Percentiles rank a stretch among this genome's conserved stretches.
phyloP scores from a whole-genome alignment of 768 basidiomycete genomes.

The Daedaleopsis sinensis region DNA sequence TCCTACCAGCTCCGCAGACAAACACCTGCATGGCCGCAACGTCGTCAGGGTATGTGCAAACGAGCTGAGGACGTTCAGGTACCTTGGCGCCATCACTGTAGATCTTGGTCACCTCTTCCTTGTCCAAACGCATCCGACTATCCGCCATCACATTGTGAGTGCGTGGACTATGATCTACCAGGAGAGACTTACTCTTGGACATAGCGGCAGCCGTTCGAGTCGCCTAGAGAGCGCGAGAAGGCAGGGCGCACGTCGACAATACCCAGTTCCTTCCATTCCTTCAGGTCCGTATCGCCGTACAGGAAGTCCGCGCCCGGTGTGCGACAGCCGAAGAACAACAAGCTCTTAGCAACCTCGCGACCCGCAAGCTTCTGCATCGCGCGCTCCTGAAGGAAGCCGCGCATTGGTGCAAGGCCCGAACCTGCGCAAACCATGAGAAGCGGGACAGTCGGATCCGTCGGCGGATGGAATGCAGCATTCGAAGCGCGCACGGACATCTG shows the following conservation, averaged over 20 bases:
- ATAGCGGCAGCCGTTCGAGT: constrained; percentile 23
- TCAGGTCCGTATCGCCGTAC: constrained; percentile 43
- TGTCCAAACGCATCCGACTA: constrained; percentile 46
- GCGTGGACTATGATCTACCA: not conserved
- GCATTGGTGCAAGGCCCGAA: constrained; percentile 52
- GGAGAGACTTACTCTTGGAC: constrained; percentile 20
- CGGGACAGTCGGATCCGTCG: constrained; percentile 40
- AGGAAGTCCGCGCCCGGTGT: constrained; percentile 41
- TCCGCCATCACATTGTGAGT: no score
- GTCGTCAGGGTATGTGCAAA: not conserved
- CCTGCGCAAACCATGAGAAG: constrained; percentile 52
- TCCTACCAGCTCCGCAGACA: constrained; percentile 40
- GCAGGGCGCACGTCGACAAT: constrained; percentile 47
- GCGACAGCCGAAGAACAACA: constrained; percentile 50
- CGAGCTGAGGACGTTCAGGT: not conserved
- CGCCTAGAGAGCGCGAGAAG: constrained; percentile 28
- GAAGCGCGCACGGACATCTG: constrained; percentile 45
- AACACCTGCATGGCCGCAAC: constrained; percentile 32
- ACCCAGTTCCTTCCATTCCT: constrained; percentile 41
- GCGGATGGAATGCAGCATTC: constrained; percentile 44
- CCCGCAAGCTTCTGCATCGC: constrained; percentile 46
- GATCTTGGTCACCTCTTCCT: constrained; percentile 31
- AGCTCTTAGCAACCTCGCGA: constrained; percentile 39
- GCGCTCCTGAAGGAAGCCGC: constrained; percentile 54
- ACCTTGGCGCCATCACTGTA: constrained; percentile 40